phyloP scores from a whole-genome alignment of 1,139 yeast genomes.

The Suhomyces chickasaworum region DNA sequence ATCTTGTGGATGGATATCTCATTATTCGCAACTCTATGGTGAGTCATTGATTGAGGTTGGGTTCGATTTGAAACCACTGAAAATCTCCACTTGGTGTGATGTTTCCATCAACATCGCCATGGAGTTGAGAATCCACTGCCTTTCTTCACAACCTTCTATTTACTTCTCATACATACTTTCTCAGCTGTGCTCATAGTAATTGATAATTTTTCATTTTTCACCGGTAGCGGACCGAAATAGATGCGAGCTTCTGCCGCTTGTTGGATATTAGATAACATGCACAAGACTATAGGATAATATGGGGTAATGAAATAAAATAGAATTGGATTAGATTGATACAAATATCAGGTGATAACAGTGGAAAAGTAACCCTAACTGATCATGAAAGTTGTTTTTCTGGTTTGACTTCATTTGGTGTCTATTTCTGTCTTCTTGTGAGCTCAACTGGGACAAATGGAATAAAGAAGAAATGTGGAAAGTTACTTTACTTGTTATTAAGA shows the following conservation, averaged over 20 bases:
- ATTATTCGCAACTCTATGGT: background rate
- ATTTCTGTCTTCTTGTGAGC: too few relatives aligned
- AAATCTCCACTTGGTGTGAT: background rate
- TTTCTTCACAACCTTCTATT: background rate
- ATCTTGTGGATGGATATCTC: too few relatives aligned
- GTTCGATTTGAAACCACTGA: background rate
- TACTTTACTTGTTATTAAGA: too few relatives aligned
- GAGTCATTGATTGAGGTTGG: too few relatives aligned
- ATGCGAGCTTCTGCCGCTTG: background rate
- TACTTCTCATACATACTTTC: constrained; percentile 10
- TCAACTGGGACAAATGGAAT: too few relatives aligned
- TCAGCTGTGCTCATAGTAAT: constrained; percentile 12
- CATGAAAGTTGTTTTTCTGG: too few relatives aligned
- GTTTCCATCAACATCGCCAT: background rate
- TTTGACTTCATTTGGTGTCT: too few relatives aligned
- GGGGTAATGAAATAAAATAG: background rate
- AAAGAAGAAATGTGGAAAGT: too few relatives aligned
- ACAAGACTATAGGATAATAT: background rate
- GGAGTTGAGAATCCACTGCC: background rate
- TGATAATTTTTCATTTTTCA: constrained; percentile 6
- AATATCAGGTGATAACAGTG: too few relatives aligned
- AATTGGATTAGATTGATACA: too few relatives aligned
- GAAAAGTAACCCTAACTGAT: too few relatives aligned
- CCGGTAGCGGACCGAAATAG: constrained; percentile 10
- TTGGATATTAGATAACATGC: background rate